Percentiles rank a stretch among this genome's conserved stretches.
These are phyloP conservation scores for Curvularia sp. DNA, from an alignment of 2,329 filamentous ascomycete genomes.

Conservation along the genomic window DNA sequence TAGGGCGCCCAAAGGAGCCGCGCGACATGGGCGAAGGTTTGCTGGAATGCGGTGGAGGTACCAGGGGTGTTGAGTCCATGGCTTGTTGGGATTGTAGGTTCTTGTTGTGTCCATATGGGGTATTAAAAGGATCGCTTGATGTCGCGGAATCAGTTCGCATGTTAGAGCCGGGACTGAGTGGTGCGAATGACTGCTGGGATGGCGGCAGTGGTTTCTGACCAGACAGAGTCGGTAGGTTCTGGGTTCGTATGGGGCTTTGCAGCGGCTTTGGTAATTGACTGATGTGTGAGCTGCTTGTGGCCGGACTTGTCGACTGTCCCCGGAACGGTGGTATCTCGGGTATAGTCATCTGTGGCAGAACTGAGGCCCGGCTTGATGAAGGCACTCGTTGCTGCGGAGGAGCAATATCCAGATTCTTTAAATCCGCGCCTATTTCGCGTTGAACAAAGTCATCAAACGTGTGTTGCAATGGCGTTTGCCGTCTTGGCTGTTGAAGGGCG, in stretches of 20 bases:
- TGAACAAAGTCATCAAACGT: constrained; percentile 58
- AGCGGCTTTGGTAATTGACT: constrained; percentile 29
- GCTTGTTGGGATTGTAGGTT: constrained; percentile 15
- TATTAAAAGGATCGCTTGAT: constrained; percentile 41
- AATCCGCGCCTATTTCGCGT: constrained; percentile 53
- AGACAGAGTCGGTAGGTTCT: constrained; percentile 32
- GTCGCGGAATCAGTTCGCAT: constrained; percentile 33
- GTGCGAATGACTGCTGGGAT: constrained; percentile 33
- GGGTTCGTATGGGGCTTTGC: constrained; percentile 29
- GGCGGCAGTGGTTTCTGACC: constrained; percentile 37
- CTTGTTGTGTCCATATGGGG: constrained; percentile 29
- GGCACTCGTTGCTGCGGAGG: constrained; percentile 39
- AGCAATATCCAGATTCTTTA: constrained; percentile 51
- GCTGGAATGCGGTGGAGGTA: constrained; percentile 20
- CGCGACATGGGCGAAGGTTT: constrained; percentile 36
- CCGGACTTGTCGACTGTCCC: constrained; percentile 28
- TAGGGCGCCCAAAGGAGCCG: constrained; percentile 42
- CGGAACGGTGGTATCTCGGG: constrained; percentile 47
- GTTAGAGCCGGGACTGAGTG: constrained; percentile 24
- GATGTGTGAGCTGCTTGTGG: constrained; percentile 17
- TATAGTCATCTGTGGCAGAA: constrained; percentile 43
- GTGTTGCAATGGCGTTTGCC: constrained; percentile 45
- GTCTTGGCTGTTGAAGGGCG: constrained; percentile 41
- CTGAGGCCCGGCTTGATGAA: constrained; percentile 44
- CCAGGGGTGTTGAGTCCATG: constrained; percentile 15